Conservation (phyloP, 495 filamentous ascomycete species). For the Lasiosphaeria miniovina region DNA sequence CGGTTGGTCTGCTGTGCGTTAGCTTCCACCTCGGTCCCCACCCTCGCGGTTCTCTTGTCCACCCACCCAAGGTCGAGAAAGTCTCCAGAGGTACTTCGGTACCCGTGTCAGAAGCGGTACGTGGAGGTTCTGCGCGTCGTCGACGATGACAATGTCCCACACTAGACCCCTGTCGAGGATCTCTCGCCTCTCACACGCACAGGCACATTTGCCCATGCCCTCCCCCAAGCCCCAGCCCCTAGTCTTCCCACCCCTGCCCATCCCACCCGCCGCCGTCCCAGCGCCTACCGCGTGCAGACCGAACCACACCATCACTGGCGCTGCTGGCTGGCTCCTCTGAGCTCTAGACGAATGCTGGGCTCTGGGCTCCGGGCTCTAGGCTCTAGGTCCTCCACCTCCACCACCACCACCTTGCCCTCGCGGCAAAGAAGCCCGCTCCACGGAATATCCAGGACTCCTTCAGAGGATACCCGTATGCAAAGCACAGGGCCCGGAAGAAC, state of each 20-base stretch:
- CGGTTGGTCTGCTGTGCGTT: slow-evolving; percentile 14
- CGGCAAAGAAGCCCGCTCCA: slow-evolving; percentile 1
- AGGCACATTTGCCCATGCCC: slow-evolving; percentile 5
- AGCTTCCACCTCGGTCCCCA: slow-evolving; percentile 2
- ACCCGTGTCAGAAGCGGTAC: background rate
- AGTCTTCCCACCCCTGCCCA: slow-evolving; percentile 11
- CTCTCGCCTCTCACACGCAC: slow-evolving; percentile 7
- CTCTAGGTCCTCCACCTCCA: background rate
- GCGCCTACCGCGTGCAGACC: slow-evolving; percentile 11
- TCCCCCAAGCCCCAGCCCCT: slow-evolving; percentile 1
- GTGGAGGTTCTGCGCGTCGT: background rate
- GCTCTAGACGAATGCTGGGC: background rate
- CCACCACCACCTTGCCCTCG: background rate
- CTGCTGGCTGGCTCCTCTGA: background rate
- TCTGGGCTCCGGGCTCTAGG: background rate
- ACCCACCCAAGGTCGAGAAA: background rate
- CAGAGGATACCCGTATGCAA: background rate
- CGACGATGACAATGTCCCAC: background rate
- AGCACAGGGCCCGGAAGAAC: slow-evolving; percentile 1
- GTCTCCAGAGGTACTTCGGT: slow-evolving; percentile 11
- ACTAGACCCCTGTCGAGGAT: slow-evolving; percentile 14
- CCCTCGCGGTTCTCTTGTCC: background rate
- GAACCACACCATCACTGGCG: background rate
- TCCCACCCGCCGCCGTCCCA: slow-evolving; percentile 11
- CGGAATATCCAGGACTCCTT: background rate